Conservation (phyloP, 306 rosid genomes). For the Aeschynomene evenia region DNA sequence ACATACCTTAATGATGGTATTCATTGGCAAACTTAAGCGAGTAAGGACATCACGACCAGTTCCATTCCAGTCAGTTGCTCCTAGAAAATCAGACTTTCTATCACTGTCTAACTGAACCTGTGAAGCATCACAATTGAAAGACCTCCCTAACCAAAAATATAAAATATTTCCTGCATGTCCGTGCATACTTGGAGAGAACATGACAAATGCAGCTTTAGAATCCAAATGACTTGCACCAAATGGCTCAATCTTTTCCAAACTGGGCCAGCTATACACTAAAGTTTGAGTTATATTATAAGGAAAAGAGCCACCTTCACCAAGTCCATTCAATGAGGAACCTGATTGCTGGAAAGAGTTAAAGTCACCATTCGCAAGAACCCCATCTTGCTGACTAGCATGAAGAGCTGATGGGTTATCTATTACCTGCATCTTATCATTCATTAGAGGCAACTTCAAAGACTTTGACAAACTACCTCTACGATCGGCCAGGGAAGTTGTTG, state of each 20-base stretch:
- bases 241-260: constrained; percentile 60
- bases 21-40: constrained; percentile 58
- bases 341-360: constrained; percentile 37
- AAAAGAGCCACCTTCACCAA: constrained; percentile 31
- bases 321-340: constrained; percentile 38
- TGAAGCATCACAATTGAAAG: constrained; percentile 46
- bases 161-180: constrained; percentile 46
- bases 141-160: constrained; percentile 85
- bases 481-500: constrained; percentile 79
- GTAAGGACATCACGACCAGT: constrained; percentile 57
- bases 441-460: constrained; percentile 68
- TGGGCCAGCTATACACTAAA: constrained; percentile 72
- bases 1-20: constrained; percentile 67
- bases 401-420: constrained; percentile 37
- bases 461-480: constrained; percentile 84
- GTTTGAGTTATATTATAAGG: constrained; percentile 36
- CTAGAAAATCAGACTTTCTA: constrained; percentile 45
- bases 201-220: constrained; percentile 68
- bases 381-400: constrained; percentile 40
- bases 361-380: constrained; percentile 30
- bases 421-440: constrained; percentile 47
- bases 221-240: constrained; percentile 59
- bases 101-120: constrained; percentile 53
- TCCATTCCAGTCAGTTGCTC: constrained; percentile 62
- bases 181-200: constrained; percentile 59